Base-by-base conservation (phyloP, 805 yeast genomes). In the Sungouiozyma intestinalis region DNA sequence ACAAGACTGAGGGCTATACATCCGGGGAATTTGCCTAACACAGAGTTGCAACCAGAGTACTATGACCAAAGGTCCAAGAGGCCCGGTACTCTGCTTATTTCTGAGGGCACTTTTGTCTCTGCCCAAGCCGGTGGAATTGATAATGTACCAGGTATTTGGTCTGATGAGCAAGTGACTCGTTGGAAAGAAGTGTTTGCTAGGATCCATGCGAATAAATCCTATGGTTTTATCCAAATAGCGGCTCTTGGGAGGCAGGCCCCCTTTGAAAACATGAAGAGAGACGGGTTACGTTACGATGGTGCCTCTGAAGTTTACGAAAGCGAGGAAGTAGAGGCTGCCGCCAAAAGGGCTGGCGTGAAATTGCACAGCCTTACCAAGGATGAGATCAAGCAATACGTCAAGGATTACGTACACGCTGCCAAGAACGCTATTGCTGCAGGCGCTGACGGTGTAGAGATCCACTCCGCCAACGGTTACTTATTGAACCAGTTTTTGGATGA, bases 391-490 rank as follows among this genome's bases (percentile, higher is more conserved):
- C 62, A 66, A 36, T 64, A 63, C 41, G 59, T 68, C 17, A 48
- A 59, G 27, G 66, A 67, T 39, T 76, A 55, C 48, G 71, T 64
- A 6, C 47, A 49, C 3, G 74, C 76, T 33, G 77, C 80, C 15
- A 59, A 57, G 48, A 56, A 54, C 33, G 41, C 61, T 14, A 40
- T 63, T 24, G 54, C 45, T 5, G 57, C 59, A 8, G 67, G 66
- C 31, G 65, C 67, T 39, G 85, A 81, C 57, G 78, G 77, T 45
- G 72, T 81, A 24, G 84, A 81, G 58, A 60, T 81, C 37, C 85
- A 79, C 55, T 66, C 66, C 31, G 85, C 85, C n/a, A 77, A 79
- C 54, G 85, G 86, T 11, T 80, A 74, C 52, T 55, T 81, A 42
- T 48, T 75, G 33, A 67, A 70, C 56, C 74, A 75, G 55, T 79